A percentile compares a stretch with the other conserved stretches of the same genome.
Conservation (phyloP, 345 rosid genomes). For the Sonneratia caseolaris region DNA sequence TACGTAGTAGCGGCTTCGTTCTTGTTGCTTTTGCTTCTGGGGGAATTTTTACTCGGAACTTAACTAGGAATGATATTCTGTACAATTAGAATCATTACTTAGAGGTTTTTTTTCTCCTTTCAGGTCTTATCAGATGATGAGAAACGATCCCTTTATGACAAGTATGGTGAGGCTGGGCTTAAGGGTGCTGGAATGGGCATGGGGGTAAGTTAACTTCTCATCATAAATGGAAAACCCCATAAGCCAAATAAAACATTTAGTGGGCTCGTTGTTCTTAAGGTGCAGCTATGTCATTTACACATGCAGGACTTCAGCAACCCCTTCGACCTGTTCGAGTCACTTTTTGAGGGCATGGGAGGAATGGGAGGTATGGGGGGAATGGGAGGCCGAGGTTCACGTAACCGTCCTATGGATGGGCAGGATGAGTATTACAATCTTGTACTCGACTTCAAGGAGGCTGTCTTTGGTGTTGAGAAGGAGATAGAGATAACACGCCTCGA, state of each 20-base stretch:
- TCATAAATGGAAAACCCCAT: neutral
- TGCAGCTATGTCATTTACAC: slow-evolving; percentile 5
- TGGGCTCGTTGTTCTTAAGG: slow-evolving; percentile 3
- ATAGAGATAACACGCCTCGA: slow-evolving; percentile 87
- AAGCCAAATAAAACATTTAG: neutral
- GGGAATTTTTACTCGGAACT: neutral
- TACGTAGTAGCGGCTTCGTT: neutral
- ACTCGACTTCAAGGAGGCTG: slow-evolving; percentile 83
- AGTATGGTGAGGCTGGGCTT: slow-evolving; percentile 91
- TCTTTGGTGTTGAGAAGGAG: slow-evolving; percentile 88
- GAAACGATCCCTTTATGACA: slow-evolving; percentile 90
- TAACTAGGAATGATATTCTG: too few relatives aligned
- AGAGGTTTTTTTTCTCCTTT: slow-evolving; percentile 9
- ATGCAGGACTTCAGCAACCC: slow-evolving; percentile 93
- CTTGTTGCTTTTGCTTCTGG: neutral
- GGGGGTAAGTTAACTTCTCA: slow-evolving; percentile 64
- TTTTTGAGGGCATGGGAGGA: slow-evolving; percentile 82
- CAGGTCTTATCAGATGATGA: slow-evolving; percentile 96
- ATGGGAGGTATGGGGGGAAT: slow-evolving; percentile 79
- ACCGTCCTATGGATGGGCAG: slow-evolving; percentile 74
- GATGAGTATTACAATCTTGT: slow-evolving; percentile 81
- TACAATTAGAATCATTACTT: slow-evolving; percentile 3
- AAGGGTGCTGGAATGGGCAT: slow-evolving; percentile 94
- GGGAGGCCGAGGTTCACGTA: slow-evolving; percentile 66
- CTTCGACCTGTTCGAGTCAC: slow-evolving; percentile 80